A percentile compares a stretch with the other conserved stretches of the same genome.
phyloP scores from a whole-genome alignment of 2,329 filamentous ascomycete species.

The Trichothecium sympodiale region DNA sequence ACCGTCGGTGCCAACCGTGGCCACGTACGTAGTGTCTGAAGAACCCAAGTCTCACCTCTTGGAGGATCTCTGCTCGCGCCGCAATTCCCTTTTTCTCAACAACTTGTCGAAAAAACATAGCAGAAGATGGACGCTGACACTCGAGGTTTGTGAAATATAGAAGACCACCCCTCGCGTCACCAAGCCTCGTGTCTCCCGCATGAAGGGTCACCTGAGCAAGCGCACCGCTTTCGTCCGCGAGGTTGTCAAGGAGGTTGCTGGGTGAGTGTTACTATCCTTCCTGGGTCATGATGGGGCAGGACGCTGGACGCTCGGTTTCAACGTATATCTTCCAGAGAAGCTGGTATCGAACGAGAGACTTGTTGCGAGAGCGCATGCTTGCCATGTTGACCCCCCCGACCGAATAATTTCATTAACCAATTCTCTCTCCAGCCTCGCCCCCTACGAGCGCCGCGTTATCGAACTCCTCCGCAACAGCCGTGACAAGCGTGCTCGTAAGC shows the following conservation, averaged over 20 bases:
- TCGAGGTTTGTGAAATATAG: slow-evolving; percentile 40
- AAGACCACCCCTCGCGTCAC: slow-evolving; percentile 71
- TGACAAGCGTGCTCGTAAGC: slow-evolving; percentile 98
- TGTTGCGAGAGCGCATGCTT: no score
- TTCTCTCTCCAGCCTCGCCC: slow-evolving; percentile 52
- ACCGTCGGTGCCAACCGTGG: slow-evolving; percentile 52
- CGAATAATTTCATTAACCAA: slow-evolving; percentile 23
- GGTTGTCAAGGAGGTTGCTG: slow-evolving; percentile 96
- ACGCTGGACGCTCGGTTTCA: no score
- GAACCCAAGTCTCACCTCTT: slow-evolving; percentile 55
- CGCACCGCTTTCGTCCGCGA: slow-evolving; percentile 94
- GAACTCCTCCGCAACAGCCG: slow-evolving; percentile 98
- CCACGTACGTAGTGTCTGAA: slow-evolving; percentile 45
- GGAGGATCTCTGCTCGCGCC: slow-evolving; percentile 53
- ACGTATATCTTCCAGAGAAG: no score
- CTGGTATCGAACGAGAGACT: no score
- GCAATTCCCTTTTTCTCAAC: slow-evolving; percentile 13
- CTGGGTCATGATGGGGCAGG: neutral
- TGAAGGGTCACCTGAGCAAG: slow-evolving; percentile 95
- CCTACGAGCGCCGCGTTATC: slow-evolving; percentile 97
- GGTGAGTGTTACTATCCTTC: slow-evolving; percentile 43
- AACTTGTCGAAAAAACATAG: slow-evolving; percentile 13
- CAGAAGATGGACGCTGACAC: slow-evolving; percentile 54
- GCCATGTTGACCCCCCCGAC: no score
- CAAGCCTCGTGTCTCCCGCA: slow-evolving; percentile 71